Conservation (phyloP, 148 eudicot species). For the Pharnaceum exiguum region DNA sequence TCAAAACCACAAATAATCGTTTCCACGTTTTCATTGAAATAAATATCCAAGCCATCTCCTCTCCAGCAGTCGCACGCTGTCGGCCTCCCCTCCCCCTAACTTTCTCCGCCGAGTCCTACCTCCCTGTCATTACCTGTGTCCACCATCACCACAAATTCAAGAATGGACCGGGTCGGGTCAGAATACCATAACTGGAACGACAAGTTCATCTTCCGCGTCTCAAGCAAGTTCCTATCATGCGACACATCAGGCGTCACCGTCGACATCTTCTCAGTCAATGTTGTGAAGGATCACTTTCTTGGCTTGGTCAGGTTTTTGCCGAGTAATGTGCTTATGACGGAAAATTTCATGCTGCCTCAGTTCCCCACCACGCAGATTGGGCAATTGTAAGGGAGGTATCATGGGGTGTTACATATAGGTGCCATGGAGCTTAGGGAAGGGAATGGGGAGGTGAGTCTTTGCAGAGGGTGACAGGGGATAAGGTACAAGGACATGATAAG, state of each 20-base stretch:
- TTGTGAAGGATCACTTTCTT: slow-evolving; percentile 50
- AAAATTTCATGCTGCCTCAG: slow-evolving; percentile 27
- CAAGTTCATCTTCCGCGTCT: slow-evolving; percentile 73
- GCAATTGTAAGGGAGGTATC: slow-evolving; percentile 68
- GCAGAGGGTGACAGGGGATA: slow-evolving; percentile 38
- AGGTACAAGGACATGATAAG: slow-evolving; percentile 52
- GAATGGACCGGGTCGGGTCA: slow-evolving; percentile 45
- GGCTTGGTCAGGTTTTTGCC: slow-evolving; percentile 66
- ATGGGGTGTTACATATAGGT: slow-evolving; percentile 74
- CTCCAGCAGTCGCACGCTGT: too few species aligned
- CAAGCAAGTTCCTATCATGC: slow-evolving; percentile 41
- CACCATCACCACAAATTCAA: too few species aligned
- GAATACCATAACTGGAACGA: slow-evolving; percentile 94
- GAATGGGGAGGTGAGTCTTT: slow-evolving; percentile 14
- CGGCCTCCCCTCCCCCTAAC: too few species aligned
- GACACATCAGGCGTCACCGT: slow-evolving; percentile 72
- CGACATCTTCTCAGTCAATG: slow-evolving; percentile 70
- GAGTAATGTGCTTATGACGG: slow-evolving; percentile 34
- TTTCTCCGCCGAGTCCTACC: too few species aligned
- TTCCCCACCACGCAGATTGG: slow-evolving; percentile 70
- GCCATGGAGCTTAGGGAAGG: slow-evolving; percentile 38
- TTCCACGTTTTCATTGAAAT: too few species aligned
- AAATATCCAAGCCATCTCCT: too few species aligned
- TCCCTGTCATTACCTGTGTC: too few species aligned
- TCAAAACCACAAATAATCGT: too few species aligned